Base-by-base conservation (phyloP, 2,329 filamentous ascomycete species). In the Aspergillus costaricaensis region DNA sequence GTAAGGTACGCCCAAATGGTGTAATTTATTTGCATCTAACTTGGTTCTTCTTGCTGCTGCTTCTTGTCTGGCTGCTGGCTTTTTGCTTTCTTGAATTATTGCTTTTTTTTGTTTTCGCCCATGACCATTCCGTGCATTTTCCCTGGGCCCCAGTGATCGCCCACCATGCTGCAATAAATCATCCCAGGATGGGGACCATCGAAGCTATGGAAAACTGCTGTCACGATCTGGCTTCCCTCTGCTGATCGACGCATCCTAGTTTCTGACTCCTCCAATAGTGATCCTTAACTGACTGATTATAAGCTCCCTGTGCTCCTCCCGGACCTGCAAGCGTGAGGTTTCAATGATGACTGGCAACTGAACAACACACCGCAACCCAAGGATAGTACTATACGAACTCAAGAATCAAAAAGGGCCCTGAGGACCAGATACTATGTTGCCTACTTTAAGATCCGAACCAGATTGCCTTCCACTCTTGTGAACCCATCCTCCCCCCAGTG, bases 231-330 rank as follows among this genome's bases (percentile, higher is more conserved):
- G 68, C 67, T 69, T 67, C 67, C 63, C 66, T 66, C 64, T 68
- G 67, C 68, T 71, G 72, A 74, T 73, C 70, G 64, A 70, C 71
- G 67, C 65, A 69, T 66, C 68, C 68, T 74, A 70, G 65, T 73
- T 74, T 71, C 65, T 75, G 73, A 75, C 73, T 73, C 67, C 72
- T 75, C 73, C 71, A 71, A 75, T 73, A 67, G 67, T 66, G 65
- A 68, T 66, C 64, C 65, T 66, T 38, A 58, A 62, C 61, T 66
- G 62, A 68, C 67, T 55, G 65, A 72, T 74, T 74, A 74, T 72
- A 75, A 75, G 71, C 71, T 74, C 64, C 32, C 65, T 63, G 58
- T 62, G 62, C 61, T 68, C 67, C 69, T 69, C 59, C 55, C 32
- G 32, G 57, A 27, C 58, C 56, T 63, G 56, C 43, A 62, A 60